Evolutionary conservation across 176 grass and related monocot species (phyloP), one percentile per base, ranked within the genome.

Genomic region (Oryza nivara): DNA sequence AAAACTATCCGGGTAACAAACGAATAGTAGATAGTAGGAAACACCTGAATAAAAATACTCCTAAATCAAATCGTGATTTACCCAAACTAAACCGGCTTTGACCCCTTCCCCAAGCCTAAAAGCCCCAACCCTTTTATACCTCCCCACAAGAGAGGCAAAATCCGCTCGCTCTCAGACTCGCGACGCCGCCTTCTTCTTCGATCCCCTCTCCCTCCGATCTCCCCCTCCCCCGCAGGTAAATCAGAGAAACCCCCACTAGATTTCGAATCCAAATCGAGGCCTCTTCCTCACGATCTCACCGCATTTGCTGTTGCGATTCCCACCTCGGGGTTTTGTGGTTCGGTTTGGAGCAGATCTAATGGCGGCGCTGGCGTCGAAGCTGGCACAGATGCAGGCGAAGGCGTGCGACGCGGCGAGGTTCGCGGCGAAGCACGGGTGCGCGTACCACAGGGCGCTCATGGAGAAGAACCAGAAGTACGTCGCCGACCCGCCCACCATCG

Each of bases 401-500:
- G 91, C 87, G n/a, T 71, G 82, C 67, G 85, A 98, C 78, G 93
- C 88, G n/a, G 87, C 93, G 20, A 13, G 88, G 26, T 92, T 93
- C 61, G 91, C 46, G n/a, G 67, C 91, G 7, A 92, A 85, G 82
- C 80, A 95, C 68, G 96, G 93, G 2, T 86, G 87, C 74, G 83
- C 83, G 30, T 98, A 95, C 72, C 86, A 93, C 73, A 83, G 89
- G 83, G 79, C 83, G 26, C 80, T 93, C 68, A 70, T 93, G 70
- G 91, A 90, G 91, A 92, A 86, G 86, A 98, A 98, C 89, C 89
- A 92, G 85, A 78, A 95, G 80, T 88, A 92, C 65, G 75, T 95
- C 44, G 91, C 88, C 4, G 36, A 91, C 19, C 92, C 90, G 10
- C 76, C 95, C 19, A 89, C 92, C 65, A 49, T 97, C 51, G 88